A percentile compares a stretch with the other conserved stretches of the same genome.
Conservation (phyloP, 164 flowering plant species). For the Stephania yunnanensis region DNA sequence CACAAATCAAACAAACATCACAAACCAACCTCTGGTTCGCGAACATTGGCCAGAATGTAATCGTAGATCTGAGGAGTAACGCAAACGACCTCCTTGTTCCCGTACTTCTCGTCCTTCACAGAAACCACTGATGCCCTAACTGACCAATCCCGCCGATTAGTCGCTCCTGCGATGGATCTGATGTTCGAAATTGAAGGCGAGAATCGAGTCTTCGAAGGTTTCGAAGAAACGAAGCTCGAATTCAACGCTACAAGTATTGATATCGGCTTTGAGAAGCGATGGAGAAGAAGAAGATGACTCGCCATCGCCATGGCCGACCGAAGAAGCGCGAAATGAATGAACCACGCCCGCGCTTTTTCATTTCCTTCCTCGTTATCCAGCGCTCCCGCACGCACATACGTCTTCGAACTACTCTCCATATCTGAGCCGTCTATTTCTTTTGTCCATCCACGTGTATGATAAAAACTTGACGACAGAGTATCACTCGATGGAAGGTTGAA, state of each 20-base stretch:
- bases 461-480: too few species aligned
- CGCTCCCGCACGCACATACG: neutral
- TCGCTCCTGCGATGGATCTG: neutral
- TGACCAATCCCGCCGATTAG: neutral
- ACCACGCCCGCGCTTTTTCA: neutral
- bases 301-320: neutral
- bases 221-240: neutral
- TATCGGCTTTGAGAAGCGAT: neutral
- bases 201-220: neutral
- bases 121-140: constrained; percentile 18
- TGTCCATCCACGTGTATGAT: too few species aligned
- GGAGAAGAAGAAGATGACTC: neutral
- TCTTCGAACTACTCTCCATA: neutral
- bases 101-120: constrained; percentile 17
- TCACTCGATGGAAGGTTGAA: neutral
- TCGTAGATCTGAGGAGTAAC: constrained; percentile 30
- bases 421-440: neutral
- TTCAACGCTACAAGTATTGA: neutral
- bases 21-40: constrained; percentile 26
- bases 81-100: constrained; percentile 28
- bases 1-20: neutral
- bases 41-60: constrained; percentile 28
- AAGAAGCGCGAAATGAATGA: neutral
- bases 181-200: neutral
- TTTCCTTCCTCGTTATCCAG: neutral